Conservation (phyloP, 257 asterid genomes). For the Nicotiana benthamiana region DNA sequence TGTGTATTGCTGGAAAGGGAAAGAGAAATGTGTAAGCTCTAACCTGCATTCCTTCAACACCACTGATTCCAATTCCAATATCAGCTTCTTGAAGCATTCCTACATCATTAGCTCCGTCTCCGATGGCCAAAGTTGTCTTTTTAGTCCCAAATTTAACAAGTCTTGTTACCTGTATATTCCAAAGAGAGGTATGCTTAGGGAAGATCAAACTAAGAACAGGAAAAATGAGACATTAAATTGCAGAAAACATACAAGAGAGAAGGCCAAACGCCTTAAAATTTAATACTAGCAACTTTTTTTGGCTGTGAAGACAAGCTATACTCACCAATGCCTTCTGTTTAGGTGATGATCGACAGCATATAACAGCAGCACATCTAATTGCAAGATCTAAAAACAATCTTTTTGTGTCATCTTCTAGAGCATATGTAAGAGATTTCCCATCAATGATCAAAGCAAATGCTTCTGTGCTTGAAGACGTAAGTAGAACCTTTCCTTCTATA, state of each 20-base stretch:
- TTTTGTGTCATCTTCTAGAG: conserved; percentile 60
- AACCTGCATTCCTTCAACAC: conserved; percentile 99
- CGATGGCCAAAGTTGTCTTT: conserved; percentile 76
- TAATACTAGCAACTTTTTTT: background rate
- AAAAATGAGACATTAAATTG: background rate
- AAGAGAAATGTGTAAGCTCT: background rate
- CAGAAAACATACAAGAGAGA: background rate
- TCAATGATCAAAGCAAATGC: conserved; percentile 92
- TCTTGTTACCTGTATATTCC: conserved; percentile 58
- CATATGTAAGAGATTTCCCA: conserved; percentile 89
- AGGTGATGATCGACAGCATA: conserved; percentile 97
- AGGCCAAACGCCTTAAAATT: background rate
- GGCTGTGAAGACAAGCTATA: background rate
- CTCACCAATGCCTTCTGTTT: conserved; percentile 96
- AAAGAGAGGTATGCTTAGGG: background rate
- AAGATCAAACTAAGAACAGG: background rate
- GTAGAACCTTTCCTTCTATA: conserved; percentile 54
- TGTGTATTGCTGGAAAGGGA: background rate
- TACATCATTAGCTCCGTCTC: conserved; percentile 98
- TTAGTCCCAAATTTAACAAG: conserved; percentile 79
- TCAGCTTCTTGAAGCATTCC: conserved; percentile 99
- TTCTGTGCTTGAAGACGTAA: conserved; percentile 35
- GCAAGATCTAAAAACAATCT: conserved; percentile 72
- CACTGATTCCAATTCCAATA: conserved; percentile 95
- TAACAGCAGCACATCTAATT: conserved; percentile 78